A percentile compares a stretch with the other conserved stretches of the same genome.
phyloP scores from a whole-genome alignment of 2,329 filamentous ascomycete genomes.

The Diplodia mutila region DNA sequence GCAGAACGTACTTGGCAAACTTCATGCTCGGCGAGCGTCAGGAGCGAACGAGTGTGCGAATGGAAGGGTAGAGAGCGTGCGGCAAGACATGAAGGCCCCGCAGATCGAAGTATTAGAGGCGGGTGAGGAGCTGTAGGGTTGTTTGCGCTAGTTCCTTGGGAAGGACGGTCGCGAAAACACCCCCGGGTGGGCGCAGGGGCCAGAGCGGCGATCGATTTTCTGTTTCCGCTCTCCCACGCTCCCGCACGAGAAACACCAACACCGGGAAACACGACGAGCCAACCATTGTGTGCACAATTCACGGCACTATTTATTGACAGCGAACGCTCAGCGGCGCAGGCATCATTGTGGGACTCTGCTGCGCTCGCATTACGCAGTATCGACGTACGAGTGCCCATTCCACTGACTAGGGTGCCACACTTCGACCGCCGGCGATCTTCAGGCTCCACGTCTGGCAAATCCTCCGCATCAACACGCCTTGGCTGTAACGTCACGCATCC shows the following conservation, averaged over 20 bases:
- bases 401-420: background rate
- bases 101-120: background rate
- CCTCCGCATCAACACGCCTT: constrained; percentile 2
- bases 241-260: background rate
- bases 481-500: constrained; percentile 2
- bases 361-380: background rate
- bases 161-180: background rate
- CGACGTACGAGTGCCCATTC: background rate
- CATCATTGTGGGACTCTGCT: background rate
- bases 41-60: constrained; percentile 8
- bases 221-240: background rate
- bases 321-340: background rate
- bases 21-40: constrained; percentile 52
- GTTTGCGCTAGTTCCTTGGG: background rate
- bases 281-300: background rate
- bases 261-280: background rate
- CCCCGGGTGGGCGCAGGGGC: background rate
- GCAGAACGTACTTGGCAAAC: constrained; percentile 60
- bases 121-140: constrained; percentile 1
- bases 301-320: background rate
- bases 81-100: background rate
- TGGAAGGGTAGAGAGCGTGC: background rate
- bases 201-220: background rate
- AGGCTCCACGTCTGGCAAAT: background rate
- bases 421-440: constrained; percentile 1